Evolutionary conservation across 1,284 basidiomycete species (phyloP).

Genomic region (Boletellus deceptivus): DNA sequence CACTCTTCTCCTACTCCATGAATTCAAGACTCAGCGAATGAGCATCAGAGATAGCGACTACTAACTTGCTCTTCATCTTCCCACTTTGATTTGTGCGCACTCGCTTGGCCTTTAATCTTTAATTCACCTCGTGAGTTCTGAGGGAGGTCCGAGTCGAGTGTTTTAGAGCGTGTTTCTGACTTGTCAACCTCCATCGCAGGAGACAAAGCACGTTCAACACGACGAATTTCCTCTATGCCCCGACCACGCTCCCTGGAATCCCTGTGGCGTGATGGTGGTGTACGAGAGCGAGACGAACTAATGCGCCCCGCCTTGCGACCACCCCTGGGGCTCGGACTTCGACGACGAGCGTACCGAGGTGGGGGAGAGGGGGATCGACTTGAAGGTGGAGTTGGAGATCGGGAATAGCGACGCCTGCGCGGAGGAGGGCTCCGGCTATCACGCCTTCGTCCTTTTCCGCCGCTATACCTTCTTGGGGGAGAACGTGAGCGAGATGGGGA

Average conservation of each 20-base stretch:
- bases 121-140: slow-evolving; percentile 46
- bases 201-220: slow-evolving; percentile 25
- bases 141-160: slow-evolving; percentile 33
- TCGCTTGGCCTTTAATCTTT: slow-evolving; percentile 66
- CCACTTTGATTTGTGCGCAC: slow-evolving; percentile 53
- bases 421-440: slow-evolving; percentile 59
- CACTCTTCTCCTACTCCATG: slow-evolving; percentile 22
- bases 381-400: slow-evolving; percentile 35
- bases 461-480: slow-evolving; percentile 42
- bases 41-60: slow-evolving; percentile 14
- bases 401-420: slow-evolving; percentile 50
- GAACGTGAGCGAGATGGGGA: slow-evolving; percentile 39
- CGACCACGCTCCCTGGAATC: slow-evolving; percentile 31
- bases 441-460: slow-evolving; percentile 39
- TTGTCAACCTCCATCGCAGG: slow-evolving; percentile 47
- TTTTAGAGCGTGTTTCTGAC: slow-evolving; percentile 18
- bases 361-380: slow-evolving; percentile 45
- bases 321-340: slow-evolving; percentile 37
- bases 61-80: slow-evolving; percentile 37
- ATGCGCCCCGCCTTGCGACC: slow-evolving; percentile 30
- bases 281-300: slow-evolving; percentile 28
- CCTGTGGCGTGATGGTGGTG: slow-evolving; percentile 26
- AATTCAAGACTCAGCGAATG: slow-evolving; percentile 8
- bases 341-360: slow-evolving; percentile 28
- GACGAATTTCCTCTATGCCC: slow-evolving; percentile 24